Conservation (phyloP, 140 eudicot species). For the Bidens hawaiensis region DNA sequence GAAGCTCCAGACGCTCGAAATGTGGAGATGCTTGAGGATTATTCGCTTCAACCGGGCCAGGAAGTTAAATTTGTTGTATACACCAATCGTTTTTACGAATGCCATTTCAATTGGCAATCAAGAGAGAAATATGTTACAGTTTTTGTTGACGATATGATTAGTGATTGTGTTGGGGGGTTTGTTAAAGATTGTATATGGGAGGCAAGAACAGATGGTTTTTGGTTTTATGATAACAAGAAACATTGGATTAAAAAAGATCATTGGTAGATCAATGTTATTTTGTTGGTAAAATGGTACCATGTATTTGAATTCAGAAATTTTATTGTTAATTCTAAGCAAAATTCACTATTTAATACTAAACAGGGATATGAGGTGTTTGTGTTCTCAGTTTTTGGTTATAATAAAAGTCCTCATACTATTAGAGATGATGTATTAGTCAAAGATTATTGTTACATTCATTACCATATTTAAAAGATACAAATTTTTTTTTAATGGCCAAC, state of each 20-base stretch:
- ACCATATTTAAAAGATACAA: too few relatives aligned
- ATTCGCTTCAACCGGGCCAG: constrained; percentile 12
- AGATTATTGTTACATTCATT: too few relatives aligned
- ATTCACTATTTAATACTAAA: too few relatives aligned
- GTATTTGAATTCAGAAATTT: too few relatives aligned
- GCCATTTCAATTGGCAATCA: constrained; percentile 12
- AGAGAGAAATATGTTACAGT: neutral
- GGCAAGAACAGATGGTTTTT: constrained; percentile 10
- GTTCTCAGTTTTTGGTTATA: too few relatives aligned
- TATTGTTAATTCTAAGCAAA: too few relatives aligned
- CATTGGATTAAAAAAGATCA: neutral
- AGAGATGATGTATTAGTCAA: too few relatives aligned
- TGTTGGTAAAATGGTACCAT: neutral
- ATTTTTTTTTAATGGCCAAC: too few relatives aligned
- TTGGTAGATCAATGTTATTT: constrained; percentile 6
- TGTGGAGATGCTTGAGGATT: neutral
- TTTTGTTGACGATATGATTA: neutral
- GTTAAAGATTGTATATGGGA: constrained; percentile 22
- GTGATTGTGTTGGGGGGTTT: constrained; percentile 1
- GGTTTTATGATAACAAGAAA: neutral
- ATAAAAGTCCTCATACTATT: too few relatives aligned
- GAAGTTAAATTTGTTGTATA: neutral
- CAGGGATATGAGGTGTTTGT: too few relatives aligned
- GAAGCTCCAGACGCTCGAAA: neutral
- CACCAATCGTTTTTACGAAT: neutral